Percentiles rank a stretch among this genome's conserved stretches.
Evolutionary conservation across 805 yeast genomes (phyloP).

Genomic region (Candida argentea): DNA sequence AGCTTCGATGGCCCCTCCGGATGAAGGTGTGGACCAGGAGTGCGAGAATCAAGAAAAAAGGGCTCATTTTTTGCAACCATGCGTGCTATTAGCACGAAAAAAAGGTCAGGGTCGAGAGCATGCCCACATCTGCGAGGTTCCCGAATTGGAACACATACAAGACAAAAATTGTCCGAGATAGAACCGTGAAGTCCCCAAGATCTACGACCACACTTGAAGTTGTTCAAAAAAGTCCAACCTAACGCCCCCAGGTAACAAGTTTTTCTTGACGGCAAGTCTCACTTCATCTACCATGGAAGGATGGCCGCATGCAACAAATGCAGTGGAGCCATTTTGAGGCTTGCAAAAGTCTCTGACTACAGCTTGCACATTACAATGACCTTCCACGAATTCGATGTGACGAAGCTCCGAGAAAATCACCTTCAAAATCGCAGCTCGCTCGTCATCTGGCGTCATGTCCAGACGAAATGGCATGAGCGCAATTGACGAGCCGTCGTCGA

Average conservation of each 20-base stretch:
- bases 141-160: too few species aligned
- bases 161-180: too few species aligned
- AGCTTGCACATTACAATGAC: constrained; percentile 36
- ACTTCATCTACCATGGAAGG: constrained; percentile 46
- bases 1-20: too few species aligned
- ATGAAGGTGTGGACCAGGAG: too few species aligned
- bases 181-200: too few species aligned
- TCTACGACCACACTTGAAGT: constrained; percentile 54
- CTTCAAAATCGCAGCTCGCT: too few species aligned
- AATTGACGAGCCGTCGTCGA: neutral
- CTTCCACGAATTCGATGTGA: constrained; percentile 9
- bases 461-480: neutral
- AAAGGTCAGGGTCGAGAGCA: too few species aligned
- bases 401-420: constrained; percentile 6
- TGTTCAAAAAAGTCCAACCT: constrained; percentile 69
- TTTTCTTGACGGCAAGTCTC: constrained; percentile 36
- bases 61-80: too few species aligned
- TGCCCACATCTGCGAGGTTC: too few species aligned
- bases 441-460: too few species aligned
- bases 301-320: constrained; percentile 57
- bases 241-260: constrained; percentile 26
- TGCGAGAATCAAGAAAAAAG: too few species aligned
- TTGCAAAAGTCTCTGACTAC: constrained; percentile 27
- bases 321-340: constrained; percentile 33
- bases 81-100: too few species aligned